Conservation (phyloP, 202 grass and related monocot genomes). For the Brachypodium distachyon region DNA sequence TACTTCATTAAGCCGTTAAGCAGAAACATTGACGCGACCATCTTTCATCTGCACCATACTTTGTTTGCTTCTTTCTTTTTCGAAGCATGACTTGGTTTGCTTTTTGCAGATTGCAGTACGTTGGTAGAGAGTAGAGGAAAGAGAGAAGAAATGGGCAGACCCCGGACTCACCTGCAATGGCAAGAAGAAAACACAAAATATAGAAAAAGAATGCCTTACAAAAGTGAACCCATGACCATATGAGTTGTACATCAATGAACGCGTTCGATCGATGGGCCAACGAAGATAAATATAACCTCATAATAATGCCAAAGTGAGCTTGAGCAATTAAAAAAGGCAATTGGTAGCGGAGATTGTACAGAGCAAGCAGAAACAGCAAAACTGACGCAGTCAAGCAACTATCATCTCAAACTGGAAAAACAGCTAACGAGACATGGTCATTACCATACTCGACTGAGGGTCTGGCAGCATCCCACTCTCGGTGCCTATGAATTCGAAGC, state of each 20-base stretch:
- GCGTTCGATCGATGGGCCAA: background rate
- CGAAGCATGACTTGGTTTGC: too few relatives aligned
- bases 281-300: background rate
- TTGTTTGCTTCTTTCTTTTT: background rate
- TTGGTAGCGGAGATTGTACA: background rate
- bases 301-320: background rate
- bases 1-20: background rate
- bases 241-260: background rate
- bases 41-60: background rate
- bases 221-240: background rate
- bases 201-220: background rate
- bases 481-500: background rate
- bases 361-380: too few relatives aligned
- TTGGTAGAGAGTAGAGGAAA: conserved; percentile 4
- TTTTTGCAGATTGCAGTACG: background rate
- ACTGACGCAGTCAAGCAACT: too few relatives aligned
- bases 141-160: background rate
- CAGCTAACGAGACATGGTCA: too few relatives aligned
- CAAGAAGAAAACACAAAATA: background rate
- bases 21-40: background rate
- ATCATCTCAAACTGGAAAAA: too few relatives aligned
- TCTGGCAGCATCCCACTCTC: too few relatives aligned
- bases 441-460: background rate
- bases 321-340: background rate
- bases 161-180: background rate